Evolutionary conservation across 164 flowering plant species (phyloP).

Genomic region (Kalanchoe fedtschenkoi): DNA sequence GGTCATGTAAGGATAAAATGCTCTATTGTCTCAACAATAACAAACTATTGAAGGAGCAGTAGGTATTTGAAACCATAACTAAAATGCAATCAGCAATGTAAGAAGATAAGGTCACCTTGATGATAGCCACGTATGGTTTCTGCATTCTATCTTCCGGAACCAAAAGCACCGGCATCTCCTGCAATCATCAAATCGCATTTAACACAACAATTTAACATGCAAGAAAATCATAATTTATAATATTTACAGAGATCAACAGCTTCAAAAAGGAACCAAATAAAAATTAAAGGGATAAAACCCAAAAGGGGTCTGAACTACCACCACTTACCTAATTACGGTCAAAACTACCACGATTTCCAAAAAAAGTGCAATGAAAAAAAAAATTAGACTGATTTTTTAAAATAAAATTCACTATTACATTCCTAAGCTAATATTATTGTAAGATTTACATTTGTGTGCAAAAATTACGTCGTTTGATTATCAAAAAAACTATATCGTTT

Average conservation of each 20-base stretch:
- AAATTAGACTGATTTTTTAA: too few species aligned
- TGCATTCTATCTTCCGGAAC: slow-evolving; percentile 57
- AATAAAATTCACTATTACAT: too few species aligned
- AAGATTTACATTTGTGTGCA: too few species aligned
- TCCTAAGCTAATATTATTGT: too few species aligned
- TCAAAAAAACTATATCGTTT: too few species aligned
- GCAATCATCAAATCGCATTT: slow-evolving; percentile 5
- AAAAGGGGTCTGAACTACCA: too few species aligned
- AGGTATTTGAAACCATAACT: not conserved
- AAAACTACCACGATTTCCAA: too few species aligned
- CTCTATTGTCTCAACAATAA: not conserved
- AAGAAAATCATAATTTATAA: not conserved
- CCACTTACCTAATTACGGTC: too few species aligned
- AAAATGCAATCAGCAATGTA: not conserved
- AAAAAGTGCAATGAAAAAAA: too few species aligned
- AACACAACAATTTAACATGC: not conserved
- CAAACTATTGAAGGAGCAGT: not conserved
- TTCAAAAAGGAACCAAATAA: not conserved
- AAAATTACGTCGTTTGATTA: too few species aligned
- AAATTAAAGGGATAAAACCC: too few species aligned
- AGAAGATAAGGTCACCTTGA: slow-evolving; percentile 44
- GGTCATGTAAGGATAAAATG: not conserved
- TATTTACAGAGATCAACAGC: not conserved
- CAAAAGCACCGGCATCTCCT: slow-evolving; percentile 90
- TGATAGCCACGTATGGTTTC: slow-evolving; percentile 95